Percentiles rank a stretch among this genome's conserved stretches.
These are phyloP conservation scores for Emmonsia crescens DNA, from an alignment of 2,329 filamentous ascomycete species.

Conservation along the genomic window DNA sequence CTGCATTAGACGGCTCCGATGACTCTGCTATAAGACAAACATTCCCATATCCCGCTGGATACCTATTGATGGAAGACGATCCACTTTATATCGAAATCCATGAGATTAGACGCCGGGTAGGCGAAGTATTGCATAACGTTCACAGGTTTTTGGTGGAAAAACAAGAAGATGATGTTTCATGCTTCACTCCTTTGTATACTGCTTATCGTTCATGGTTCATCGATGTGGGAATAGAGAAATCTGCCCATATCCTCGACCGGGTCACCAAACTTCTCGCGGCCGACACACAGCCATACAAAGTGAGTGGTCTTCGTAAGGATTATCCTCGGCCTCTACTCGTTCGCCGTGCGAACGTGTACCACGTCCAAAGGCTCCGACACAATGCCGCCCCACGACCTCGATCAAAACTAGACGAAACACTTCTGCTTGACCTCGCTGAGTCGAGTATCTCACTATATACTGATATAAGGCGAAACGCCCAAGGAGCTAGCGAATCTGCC, in stretches of 20 bases:
- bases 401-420: conserved; percentile 74
- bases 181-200: conserved; percentile 85
- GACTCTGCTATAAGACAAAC: conserved; percentile 60
- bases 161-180: conserved; percentile 90
- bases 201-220: conserved; percentile 95
- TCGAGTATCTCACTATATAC: conserved; percentile 88
- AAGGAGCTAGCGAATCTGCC: conserved; percentile 84
- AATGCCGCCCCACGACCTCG: conserved; percentile 81
- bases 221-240: conserved; percentile 91
- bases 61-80: conserved; percentile 56
- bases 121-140: conserved; percentile 68
- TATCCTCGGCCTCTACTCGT: conserved; percentile 90
- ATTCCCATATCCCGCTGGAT: conserved; percentile 82
- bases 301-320: conserved; percentile 80
- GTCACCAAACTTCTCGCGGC: conserved; percentile 73
- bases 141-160: conserved; percentile 72
- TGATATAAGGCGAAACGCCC: conserved; percentile 87
- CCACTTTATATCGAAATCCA: conserved; percentile 67
- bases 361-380: conserved; percentile 85
- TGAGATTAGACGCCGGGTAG: conserved; percentile 65
- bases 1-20: conserved; percentile 46
- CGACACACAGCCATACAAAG: conserved; percentile 86
- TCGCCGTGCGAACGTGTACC: conserved; percentile 86
- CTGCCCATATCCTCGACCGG: conserved; percentile 83
- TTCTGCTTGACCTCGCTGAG: conserved; percentile 78